Conservation (phyloP, 768 basidiomycete genomes). For the Hericium rajendrae region DNA sequence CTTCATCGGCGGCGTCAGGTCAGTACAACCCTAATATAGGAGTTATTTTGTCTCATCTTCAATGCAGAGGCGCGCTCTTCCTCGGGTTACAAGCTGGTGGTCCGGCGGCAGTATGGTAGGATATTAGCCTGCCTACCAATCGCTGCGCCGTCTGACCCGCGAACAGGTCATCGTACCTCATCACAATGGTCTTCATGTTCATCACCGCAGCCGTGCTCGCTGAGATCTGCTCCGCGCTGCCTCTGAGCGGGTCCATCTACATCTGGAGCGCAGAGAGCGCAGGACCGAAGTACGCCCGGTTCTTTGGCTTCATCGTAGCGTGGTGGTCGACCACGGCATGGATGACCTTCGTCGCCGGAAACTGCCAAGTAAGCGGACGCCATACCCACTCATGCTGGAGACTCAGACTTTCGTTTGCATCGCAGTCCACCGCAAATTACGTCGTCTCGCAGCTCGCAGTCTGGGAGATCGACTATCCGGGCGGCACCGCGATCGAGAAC, state of each 20-base stretch:
- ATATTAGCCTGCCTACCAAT: not conserved
- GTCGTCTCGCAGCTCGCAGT: constrained; percentile 77
- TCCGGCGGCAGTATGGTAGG: constrained; percentile 75
- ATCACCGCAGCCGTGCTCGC: constrained; percentile 83
- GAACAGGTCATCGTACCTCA: constrained; percentile 71
- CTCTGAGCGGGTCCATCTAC: constrained; percentile 86
- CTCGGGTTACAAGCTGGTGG: constrained; percentile 79
- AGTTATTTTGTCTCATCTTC: constrained; percentile 1
- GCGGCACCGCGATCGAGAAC: constrained; percentile 59
- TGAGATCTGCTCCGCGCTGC: constrained; percentile 84
- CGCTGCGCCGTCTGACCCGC: not conserved
- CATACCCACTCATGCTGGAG: not conserved
- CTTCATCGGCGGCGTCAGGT: constrained; percentile 85
- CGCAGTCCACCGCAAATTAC: constrained; percentile 80
- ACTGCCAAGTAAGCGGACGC: constrained; percentile 57
- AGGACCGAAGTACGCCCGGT: constrained; percentile 76
- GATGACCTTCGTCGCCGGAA: constrained; percentile 88
- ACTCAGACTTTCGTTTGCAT: not conserved
- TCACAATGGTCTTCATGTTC: constrained; percentile 79
- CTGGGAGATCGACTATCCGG: constrained; percentile 76
- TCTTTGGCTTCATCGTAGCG: constrained; percentile 83
- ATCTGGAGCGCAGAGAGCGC: constrained; percentile 93
- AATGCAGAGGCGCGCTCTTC: constrained; percentile 60
- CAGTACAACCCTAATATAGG: constrained; percentile 3
- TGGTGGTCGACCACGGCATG: constrained; percentile 96